These are phyloP conservation scores for Fusarium sp. DNA, from an alignment of 2,329 filamentous ascomycete genomes.

Conservation along the genomic window DNA sequence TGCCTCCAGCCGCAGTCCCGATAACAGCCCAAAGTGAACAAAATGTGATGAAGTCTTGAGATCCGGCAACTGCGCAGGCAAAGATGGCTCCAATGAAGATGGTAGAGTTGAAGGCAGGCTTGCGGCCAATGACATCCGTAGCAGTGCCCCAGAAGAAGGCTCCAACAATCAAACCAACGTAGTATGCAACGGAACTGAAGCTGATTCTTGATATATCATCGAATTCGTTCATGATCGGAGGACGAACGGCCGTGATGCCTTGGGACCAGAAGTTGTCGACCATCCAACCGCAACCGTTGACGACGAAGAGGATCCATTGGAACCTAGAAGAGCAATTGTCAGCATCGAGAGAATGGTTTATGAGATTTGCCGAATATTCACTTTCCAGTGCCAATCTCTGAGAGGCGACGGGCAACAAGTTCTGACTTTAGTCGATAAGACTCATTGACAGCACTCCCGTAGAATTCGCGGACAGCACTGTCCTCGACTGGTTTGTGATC, in stretches of 20 bases:
- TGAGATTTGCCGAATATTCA: accelerated
- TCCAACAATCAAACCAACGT: constrained; percentile 59
- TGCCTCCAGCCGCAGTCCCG: constrained; percentile 58
- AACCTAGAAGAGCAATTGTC: constrained; percentile 38
- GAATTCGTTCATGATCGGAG: constrained; percentile 53
- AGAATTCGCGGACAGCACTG: constrained; percentile 2
- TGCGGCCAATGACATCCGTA: constrained; percentile 57
- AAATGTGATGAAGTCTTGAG: constrained; percentile 69
- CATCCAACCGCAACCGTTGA: constrained; percentile 62
- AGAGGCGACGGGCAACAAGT: constrained; percentile 1
- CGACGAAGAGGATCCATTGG: constrained; percentile 59
- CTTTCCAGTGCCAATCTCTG: constrained; percentile 9
- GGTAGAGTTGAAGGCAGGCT: constrained; percentile 60
- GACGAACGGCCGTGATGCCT: constrained; percentile 51
- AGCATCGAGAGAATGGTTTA: accelerated
- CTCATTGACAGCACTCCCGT: constrained; percentile 9
- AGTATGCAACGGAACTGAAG: constrained; percentile 53
- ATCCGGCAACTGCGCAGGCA: constrained; percentile 67
- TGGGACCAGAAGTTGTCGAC: constrained; percentile 53
- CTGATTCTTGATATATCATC: constrained; percentile 47
- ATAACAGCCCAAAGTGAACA: constrained; percentile 59
- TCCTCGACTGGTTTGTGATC: constrained; percentile 2
- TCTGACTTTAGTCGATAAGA: constrained; percentile 9
- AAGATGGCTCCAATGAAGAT: constrained; percentile 64
- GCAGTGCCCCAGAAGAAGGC: constrained; percentile 60